Conservation (phyloP, 129 eudicot genomes). For the Dittrichia graveolens region DNA sequence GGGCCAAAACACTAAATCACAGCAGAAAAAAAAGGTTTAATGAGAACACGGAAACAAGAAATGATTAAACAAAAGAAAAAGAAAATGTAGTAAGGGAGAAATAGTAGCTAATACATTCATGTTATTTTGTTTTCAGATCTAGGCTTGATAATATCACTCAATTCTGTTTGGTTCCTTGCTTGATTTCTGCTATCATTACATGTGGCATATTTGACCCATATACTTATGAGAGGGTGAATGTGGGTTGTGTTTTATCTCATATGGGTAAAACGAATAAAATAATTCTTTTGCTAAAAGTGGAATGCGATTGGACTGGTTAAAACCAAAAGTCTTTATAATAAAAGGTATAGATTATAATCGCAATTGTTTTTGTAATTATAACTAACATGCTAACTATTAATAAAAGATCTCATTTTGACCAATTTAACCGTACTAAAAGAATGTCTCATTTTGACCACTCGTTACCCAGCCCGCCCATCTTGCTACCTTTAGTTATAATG, state of each 20-base stretch:
- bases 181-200: not conserved
- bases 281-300: not conserved
- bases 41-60: too few species aligned
- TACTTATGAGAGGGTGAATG: constrained; percentile 13
- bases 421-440: not conserved
- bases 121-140: constrained; percentile 15
- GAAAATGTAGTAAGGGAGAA: not conserved
- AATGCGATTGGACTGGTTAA: not conserved
- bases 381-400: not conserved
- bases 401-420: too few species aligned
- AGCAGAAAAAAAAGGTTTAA: too few species aligned
- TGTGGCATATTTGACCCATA: not conserved
- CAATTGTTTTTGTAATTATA: not conserved
- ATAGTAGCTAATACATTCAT: not conserved
- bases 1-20: too few species aligned
- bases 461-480: too few species aligned
- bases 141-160: constrained; percentile 10
- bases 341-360: not conserved
- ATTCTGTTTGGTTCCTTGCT: not conserved
- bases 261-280: not conserved
- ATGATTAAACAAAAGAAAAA: too few species aligned
- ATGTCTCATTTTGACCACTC: too few species aligned
- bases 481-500: not conserved
- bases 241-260: not conserved
- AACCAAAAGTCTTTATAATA: not conserved